Evolutionary conservation across 345 rosid genomes (phyloP), one percentile per base, ranked within the genome.

Genomic region (Salix arbutifolia): DNA sequence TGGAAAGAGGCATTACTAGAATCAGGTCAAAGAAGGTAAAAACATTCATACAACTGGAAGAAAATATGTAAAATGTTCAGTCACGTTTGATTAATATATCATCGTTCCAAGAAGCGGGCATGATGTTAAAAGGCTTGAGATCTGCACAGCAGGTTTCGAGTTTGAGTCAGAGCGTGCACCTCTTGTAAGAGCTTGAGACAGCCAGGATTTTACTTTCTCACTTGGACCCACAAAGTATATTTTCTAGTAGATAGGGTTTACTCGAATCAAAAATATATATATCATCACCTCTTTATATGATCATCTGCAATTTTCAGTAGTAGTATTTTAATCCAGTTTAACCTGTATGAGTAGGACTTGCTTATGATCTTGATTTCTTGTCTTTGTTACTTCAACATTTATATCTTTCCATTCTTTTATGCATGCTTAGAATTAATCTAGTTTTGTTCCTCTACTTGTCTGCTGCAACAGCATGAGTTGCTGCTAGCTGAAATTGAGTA

Each of bases 11-110:
- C 74, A 91, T 96, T 72, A 87, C 94, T 8, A 84, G 98, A 77
- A 92, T 96, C 82, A 90, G 98, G 81, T 91, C 99, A 66, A 96
- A 96, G 88, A 96, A 96, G 97, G 99, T 96, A 90, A 16, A 0
- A 58, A 3, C 12, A 42, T 42, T 21, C 1, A 11, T 23, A 58
- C 16, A 58, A 9, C 0, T 10, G 28, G 6, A 58, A 58, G 64
- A 6, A 23, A n/a, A 23, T n/a, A 53, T 53, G 60, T 7, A 53
- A 53, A 40, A 46, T 46, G 52, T 46, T 14, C 6, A 46, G 18
- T 46, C 11, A 53, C 12, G 8, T 21, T 53, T 19, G 7, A 53
- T 53, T 8, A 53, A 53, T 21, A 53, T 19, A 21, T 53, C 10
- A 18, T 52, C 23, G 5, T 31, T 5, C 35, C 35, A 33, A 33